Evolutionary conservation across 2,329 filamentous ascomycete genomes (phyloP), one percentile per base, ranked within the genome.

Genomic region (Microdochium nivale): DNA sequence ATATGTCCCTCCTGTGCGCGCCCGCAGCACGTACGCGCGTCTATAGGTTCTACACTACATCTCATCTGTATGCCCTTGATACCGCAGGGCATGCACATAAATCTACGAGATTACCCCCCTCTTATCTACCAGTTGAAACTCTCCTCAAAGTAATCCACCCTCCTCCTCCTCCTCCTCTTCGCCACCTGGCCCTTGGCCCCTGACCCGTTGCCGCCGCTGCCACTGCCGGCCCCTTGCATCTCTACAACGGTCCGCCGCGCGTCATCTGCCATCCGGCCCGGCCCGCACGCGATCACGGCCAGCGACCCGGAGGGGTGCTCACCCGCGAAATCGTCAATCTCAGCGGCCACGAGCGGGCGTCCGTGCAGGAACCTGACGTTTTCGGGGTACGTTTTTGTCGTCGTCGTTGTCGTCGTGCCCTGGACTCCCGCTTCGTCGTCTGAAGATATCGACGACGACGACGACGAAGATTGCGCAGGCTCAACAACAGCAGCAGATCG

Each of bases 251-350:
- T 67, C 47, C 55, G 56, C 43, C 73, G 59, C 2, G 70, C 63
- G 27, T 73, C 70, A 52, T 76, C 73, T 0, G 70, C 70, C 72
- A 76, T 72, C 33, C 59, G 63, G 2, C 65, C 67, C 11, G 73
- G 73, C 0, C 73, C 73, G 52, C 73, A 76, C 0, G 70, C 70
- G 13, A 76, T 63, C 0, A 76, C 63, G 0, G 72, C 73, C 1
- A 74, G 44, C 13, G 62, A 63, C 1, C 62, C 64, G 0, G 53
- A 52, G 0, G 54, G 54, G 0, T 57, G 58, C 1, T 58, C 53
- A 3, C 56, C 57, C 1, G 58, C 61, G 0, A 65, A 59, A 1
- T 59, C 57, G 16, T 54, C 52, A 5, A 75, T 61, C 25, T 71
- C 63, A 10, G 54, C 58, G 0, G 56, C 25, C 0, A 68, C 66